A percentile compares a stretch with the other conserved stretches of the same genome.
Conservation (phyloP, 352 stramenopile species). For the Phytophthora nicotianae region DNA sequence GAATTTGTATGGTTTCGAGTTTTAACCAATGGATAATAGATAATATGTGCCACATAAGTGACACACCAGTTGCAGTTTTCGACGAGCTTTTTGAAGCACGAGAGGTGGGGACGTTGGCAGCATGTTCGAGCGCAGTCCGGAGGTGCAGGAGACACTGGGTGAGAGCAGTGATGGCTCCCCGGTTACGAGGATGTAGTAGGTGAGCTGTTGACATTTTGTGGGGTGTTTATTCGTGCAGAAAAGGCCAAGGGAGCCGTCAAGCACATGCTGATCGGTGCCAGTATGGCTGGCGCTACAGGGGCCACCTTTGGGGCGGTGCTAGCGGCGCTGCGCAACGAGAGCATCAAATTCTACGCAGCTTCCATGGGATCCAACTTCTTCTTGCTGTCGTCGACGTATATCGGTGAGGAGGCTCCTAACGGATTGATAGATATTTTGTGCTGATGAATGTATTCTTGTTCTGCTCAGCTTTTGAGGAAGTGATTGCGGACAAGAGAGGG, state of each 20-base stretch:
- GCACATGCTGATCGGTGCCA: constrained; percentile 71
- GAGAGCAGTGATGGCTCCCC: neutral
- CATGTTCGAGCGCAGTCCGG: constrained; percentile 39
- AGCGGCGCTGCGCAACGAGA: constrained; percentile 75
- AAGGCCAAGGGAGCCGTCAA: constrained; percentile 73
- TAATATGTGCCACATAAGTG: constrained; percentile 6
- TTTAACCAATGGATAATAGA: constrained; percentile 10
- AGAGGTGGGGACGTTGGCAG: constrained; percentile 1
- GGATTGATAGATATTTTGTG: neutral
- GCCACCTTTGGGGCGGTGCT: constrained; percentile 63
- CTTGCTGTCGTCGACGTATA: constrained; percentile 84
- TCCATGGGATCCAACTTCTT: constrained; percentile 90
- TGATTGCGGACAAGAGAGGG: constrained; percentile 69
- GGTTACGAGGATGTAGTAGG: neutral
- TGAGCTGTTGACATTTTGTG: neutral
- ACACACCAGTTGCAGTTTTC: constrained; percentile 14
- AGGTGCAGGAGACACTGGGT: constrained; percentile 38
- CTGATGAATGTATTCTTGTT: neutral
- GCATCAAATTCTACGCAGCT: constrained; percentile 78
- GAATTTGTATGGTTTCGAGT: neutral
- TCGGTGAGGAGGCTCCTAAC: constrained; percentile 42
- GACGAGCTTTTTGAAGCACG: constrained; percentile 9
- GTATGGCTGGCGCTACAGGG: constrained; percentile 55
- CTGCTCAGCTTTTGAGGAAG: constrained; percentile 68
- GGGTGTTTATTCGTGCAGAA: constrained; percentile 29